Evolutionary conservation across 2,329 filamentous ascomycete species (phyloP).

Genomic region (Fonsecaea nubica): DNA sequence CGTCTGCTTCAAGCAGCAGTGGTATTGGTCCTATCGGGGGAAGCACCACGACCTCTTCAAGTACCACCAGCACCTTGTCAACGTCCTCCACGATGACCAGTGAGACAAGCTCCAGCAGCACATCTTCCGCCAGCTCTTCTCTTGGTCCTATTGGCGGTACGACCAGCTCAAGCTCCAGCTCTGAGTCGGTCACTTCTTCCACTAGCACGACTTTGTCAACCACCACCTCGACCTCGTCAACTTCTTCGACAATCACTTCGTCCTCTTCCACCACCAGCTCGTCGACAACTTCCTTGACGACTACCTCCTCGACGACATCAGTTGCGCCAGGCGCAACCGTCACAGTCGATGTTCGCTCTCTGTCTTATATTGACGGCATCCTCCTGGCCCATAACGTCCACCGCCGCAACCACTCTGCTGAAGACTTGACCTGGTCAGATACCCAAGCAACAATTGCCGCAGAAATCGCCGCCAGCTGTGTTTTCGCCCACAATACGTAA

Average conservation of each 20-base stretch:
- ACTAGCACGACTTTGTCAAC: conserved; percentile 14
- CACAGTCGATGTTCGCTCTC: conserved; percentile 45
- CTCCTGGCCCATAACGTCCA: conserved; percentile 83
- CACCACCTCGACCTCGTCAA: conserved; percentile 36
- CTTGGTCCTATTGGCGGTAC: not conserved
- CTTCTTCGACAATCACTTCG: conserved; percentile 2
- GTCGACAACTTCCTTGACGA: not conserved
- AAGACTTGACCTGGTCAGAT: conserved; percentile 68
- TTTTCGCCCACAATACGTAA: conserved; percentile 78
- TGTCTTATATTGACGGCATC: conserved; percentile 41
- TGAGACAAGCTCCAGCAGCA: conserved; percentile 1
- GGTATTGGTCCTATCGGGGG: conserved; percentile 20
- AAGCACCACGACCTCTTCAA: conserved; percentile 15
- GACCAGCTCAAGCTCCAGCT: not conserved
- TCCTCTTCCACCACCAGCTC: conserved; percentile 4
- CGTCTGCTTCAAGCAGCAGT: not conserved
- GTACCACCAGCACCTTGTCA: not conserved
- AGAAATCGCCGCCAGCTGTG: conserved; percentile 69
- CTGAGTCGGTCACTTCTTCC: not conserved
- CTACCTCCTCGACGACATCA: conserved; percentile 38
- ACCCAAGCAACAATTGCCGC: conserved; percentile 68
- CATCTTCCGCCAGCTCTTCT: not conserved
- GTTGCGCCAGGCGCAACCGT: conserved; percentile 43
- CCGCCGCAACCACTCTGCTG: conserved; percentile 78
- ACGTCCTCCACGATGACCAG: not conserved